These are phyloP conservation scores for Chimonanthus salicifolius DNA, from an alignment of 164 flowering plant species.

Conservation along the genomic window DNA sequence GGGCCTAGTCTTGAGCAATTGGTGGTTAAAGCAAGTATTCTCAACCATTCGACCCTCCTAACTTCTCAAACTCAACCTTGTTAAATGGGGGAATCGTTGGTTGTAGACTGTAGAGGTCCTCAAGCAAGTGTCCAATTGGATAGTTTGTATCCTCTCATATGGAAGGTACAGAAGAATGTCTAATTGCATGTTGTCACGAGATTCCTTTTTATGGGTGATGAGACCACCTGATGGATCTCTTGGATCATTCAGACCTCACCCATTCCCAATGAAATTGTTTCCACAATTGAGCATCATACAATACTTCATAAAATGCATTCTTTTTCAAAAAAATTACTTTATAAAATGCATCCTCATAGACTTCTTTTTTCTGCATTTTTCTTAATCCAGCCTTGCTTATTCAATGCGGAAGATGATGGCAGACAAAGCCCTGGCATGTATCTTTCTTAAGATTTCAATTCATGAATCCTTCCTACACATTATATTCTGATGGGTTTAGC, in stretches of 20 bases:
- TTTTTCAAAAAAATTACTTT: no score
- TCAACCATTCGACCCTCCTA: background rate
- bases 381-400: slow-evolving; percentile 26
- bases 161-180: background rate
- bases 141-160: background rate
- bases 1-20: background rate
- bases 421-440: slow-evolving; percentile 20
- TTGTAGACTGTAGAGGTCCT: background rate
- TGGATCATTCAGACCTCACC: no score
- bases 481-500: background rate
- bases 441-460: background rate
- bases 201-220: no score
- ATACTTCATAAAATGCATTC: background rate
- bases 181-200: background rate
- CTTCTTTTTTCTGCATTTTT: slow-evolving; percentile 6
- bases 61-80: background rate
- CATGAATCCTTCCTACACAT: background rate
- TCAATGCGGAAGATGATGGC: slow-evolving; percentile 34
- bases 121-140: background rate
- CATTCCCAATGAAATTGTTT: no score
- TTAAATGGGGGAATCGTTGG: background rate
- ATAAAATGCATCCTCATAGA: background rate
- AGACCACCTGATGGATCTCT: no score
- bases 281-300: background rate
- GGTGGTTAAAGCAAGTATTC: background rate